Conservation (phyloP, 1,284 basidiomycete genomes). For the Pseudozyma tsukubaensis region DNA sequence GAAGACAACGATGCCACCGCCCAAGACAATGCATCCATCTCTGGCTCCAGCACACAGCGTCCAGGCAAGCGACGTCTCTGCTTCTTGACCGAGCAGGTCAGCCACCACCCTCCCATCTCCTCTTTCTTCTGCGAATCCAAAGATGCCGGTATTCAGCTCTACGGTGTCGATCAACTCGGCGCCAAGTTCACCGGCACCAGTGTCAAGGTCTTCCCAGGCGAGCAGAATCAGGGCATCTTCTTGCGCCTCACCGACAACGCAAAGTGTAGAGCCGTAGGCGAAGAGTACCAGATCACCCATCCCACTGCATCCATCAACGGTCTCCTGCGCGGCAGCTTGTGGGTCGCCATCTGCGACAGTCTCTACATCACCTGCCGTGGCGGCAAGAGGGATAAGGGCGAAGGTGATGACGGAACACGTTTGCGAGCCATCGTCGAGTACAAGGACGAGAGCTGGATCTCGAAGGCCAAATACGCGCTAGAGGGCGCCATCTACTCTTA, state of each 20-base stretch:
- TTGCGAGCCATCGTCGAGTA: conserved; percentile 89
- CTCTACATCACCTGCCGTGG: conserved; percentile 85
- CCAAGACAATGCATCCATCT: conserved; percentile 36
- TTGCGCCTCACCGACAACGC: conserved; percentile 54
- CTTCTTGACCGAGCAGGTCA: conserved; percentile 73
- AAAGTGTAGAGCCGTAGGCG: conserved; percentile 52
- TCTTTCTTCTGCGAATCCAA: conserved; percentile 73
- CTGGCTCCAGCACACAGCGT: conserved; percentile 24
- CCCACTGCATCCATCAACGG: conserved; percentile 91
- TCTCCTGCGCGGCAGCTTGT: conserved; percentile 87
- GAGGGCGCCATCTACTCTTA: conserved; percentile 92
- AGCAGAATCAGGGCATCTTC: conserved; percentile 80
- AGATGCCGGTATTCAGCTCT: conserved; percentile 60
- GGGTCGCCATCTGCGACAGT: conserved; percentile 83
- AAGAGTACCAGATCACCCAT: conserved; percentile 79
- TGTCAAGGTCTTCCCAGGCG: conserved; percentile 74
- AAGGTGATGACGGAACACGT: conserved; percentile 67
- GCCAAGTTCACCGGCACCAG: conserved; percentile 72
- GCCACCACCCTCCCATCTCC: conserved; percentile 95
- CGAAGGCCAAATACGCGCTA: conserved; percentile 84
- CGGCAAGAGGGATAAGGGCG: conserved; percentile 71
- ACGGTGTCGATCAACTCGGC: conserved; percentile 84
- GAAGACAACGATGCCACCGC: conserved; percentile 21
- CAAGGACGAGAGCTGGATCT: conserved; percentile 98
- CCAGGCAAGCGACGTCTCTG: conserved; percentile 43